Percentiles rank a stretch among this genome's conserved stretches.
phyloP scores from a whole-genome alignment of 331 rosid species.

The Spiraea crenata region DNA sequence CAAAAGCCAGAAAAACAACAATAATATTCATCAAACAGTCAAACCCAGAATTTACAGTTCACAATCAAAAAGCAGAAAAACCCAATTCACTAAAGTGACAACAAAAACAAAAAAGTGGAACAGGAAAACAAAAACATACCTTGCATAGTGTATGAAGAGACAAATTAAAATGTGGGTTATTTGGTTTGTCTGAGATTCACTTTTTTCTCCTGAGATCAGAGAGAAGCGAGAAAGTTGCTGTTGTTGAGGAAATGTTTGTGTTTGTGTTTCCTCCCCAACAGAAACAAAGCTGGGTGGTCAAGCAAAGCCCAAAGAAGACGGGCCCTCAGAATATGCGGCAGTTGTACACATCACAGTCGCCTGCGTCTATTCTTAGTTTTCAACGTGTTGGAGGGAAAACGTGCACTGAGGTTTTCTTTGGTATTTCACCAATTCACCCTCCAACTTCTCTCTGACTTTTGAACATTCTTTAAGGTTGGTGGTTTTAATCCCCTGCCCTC shows the following conservation, averaged over 20 bases:
- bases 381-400: constrained; percentile 56
- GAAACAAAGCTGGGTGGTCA: constrained; percentile 35
- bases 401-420: constrained; percentile 9
- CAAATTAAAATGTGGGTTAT: constrained; percentile 8
- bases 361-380: constrained; percentile 27
- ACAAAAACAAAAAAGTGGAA: constrained; percentile 9
- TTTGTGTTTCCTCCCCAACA: constrained; percentile 27
- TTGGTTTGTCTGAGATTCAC: not conserved
- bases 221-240: constrained; percentile 19
- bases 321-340: constrained; percentile 48
- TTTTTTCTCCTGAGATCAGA: constrained; percentile 14
- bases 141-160: constrained; percentile 16
- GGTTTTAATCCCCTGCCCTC: no score
- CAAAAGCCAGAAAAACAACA: not conserved
- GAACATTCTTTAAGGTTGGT: not conserved
- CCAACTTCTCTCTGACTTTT: not conserved
- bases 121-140: constrained; percentile 21
- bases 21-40: not conserved
- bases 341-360: constrained; percentile 43
- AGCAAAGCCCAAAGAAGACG: constrained; percentile 47
- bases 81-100: not conserved
- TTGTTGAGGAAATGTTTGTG: not conserved
- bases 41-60: not conserved
- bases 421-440: constrained; percentile 3
- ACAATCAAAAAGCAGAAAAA: not conserved